phyloP scores from a whole-genome alignment of 495 filamentous ascomycete genomes.

The Cercophora samala region DNA sequence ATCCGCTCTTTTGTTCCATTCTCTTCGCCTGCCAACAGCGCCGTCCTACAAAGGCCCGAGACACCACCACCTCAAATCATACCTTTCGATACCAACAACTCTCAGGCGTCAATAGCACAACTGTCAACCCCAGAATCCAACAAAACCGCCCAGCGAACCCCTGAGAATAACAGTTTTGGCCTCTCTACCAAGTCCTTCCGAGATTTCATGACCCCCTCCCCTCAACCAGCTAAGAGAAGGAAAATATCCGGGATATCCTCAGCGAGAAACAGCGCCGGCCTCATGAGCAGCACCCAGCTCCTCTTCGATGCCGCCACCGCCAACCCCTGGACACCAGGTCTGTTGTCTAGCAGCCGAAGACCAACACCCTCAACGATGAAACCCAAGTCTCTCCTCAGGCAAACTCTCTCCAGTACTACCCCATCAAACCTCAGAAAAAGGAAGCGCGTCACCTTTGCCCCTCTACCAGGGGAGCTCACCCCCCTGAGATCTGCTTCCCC shows the following conservation, averaged over 20 bases:
- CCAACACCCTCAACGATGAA: not conserved
- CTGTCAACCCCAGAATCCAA: constrained; percentile 30
- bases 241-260: constrained; percentile 14
- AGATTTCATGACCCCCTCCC: constrained; percentile 32
- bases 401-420: not conserved
- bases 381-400: not conserved
- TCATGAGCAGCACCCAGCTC: not conserved
- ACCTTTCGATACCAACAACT: constrained; percentile 3
- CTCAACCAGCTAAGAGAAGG: constrained; percentile 16
- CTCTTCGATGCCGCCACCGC: not conserved
- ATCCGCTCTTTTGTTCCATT: constrained; percentile 15
- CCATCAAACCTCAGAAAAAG: not conserved
- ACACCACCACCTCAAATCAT: not conserved
- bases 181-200: constrained; percentile 33
- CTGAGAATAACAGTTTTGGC: constrained; percentile 24
- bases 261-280: not conserved
- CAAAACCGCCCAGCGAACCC: constrained; percentile 27
- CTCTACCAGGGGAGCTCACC: not conserved
- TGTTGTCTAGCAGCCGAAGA: not conserved
- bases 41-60: constrained; percentile 8
- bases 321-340: not conserved
- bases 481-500: not conserved
- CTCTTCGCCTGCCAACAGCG: constrained; percentile 24
- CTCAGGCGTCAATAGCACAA: not conserved
- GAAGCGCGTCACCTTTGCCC: constrained; percentile 2